Evolutionary conservation across 495 filamentous ascomycete genomes (phyloP), one percentile per base, ranked within the genome.

Genomic region (Pyrenula aspistea): DNA sequence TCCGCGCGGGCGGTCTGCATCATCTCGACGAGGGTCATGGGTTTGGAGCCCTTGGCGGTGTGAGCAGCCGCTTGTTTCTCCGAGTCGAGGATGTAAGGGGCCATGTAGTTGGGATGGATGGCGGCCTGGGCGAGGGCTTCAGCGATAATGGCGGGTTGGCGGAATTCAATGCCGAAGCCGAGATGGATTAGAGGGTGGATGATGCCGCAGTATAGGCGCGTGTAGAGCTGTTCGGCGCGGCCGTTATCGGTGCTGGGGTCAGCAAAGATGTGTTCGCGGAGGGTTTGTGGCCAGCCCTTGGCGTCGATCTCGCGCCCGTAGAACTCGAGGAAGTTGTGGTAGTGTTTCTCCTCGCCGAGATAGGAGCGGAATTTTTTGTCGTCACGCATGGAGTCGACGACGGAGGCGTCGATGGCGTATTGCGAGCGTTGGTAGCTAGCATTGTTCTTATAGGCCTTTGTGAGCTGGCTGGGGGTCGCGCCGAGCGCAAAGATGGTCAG

Each of bases 181-280:
- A 95, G 76, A 60, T 95, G 89, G 60, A 95, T 95, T 4, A 92
- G 58, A 10, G 88, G 87, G 63, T 96, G 90, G 1, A 93, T 61
- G 58, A 91, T 80, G 1, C 86, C 88, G 75, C 58, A 36, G 57
- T 63, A 52, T 4, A 52, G n/a, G n/a, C 50, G n/a, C 8, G 22
- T 72, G 62, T 76, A 82, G 61, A 85, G 63, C 8, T 4, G 15
- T 48, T 85, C 72, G 1, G 69, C 66, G 2, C 88, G 60, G 73
- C 91, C 72, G 55, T 77, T 76, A 56, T 90, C 81, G 2, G 83
- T 80, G 56, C 69, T 62, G 55, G 82, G 76, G 51, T 82, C 77
- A 1, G 71, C 69, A 64, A 95, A 89, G 1, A 91, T 10, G 60
- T 86, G 86, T 59, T 85, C 77, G 3, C 72, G 67, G 23, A 95